Percentiles rank a stretch among this genome's conserved stretches.
Evolutionary conservation across 169 alveolate genomes (phyloP).

Genomic region (Plasmodium cynomolgi): DNA sequence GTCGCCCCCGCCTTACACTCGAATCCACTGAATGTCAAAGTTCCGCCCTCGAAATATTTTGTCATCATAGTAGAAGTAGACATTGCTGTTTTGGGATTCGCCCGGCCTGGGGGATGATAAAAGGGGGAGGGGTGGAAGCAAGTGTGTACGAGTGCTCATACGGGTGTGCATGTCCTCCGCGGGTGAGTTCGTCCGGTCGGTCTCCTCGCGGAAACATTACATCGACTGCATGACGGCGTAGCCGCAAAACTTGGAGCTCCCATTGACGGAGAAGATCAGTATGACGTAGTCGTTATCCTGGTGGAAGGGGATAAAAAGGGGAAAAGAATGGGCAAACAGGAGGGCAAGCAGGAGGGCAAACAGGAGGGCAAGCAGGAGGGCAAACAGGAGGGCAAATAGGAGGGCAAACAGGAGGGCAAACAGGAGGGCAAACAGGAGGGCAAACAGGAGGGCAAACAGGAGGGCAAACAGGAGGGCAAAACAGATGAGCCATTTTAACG

Average conservation of each 20-base stretch:
- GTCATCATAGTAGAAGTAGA: conserved; percentile 77
- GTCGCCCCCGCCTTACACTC: conserved; percentile 34
- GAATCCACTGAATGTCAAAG: conserved; percentile 82
- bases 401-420: background rate
- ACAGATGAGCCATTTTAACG: background rate
- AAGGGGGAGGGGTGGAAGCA: background rate
- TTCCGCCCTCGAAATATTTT: conserved; percentile 77
- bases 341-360: background rate
- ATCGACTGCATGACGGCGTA: conserved; percentile 82
- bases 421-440: background rate
- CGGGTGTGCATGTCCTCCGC: background rate
- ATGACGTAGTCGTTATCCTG: conserved; percentile 79
- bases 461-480: background rate
- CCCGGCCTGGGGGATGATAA: conserved; percentile 81
- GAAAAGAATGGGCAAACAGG: background rate
- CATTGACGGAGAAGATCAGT: conserved; percentile 80
- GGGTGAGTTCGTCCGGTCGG: background rate
- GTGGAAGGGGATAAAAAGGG: conserved; percentile 12
- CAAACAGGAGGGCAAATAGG: background rate
- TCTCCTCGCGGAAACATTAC: conserved; percentile 7
- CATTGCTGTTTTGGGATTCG: conserved; percentile 56
- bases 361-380: too few relatives aligned
- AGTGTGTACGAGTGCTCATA: background rate
- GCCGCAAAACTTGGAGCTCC: conserved; percentile 80
- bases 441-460: background rate